These are phyloP conservation scores for Pythium dissimile DNA, from an alignment of 352 stramenopile species.

Conservation along the genomic window DNA sequence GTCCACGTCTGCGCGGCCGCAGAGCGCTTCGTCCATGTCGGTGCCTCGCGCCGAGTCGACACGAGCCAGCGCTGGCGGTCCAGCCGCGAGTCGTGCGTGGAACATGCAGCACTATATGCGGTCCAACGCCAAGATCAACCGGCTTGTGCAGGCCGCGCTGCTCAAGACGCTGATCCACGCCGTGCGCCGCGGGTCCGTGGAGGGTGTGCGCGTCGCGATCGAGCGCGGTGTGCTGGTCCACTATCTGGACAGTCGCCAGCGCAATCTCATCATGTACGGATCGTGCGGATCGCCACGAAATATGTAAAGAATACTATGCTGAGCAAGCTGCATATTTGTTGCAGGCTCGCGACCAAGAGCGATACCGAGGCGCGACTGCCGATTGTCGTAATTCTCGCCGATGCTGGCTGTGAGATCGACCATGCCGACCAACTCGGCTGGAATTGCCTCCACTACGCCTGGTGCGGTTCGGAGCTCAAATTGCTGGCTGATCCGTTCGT, in stretches of 20 bases:
- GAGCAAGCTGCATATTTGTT: too few relatives aligned
- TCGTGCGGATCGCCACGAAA: too few relatives aligned
- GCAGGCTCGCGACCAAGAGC: conserved; percentile 70
- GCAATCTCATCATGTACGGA: conserved; percentile 79
- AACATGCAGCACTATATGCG: conserved; percentile 28
- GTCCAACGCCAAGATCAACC: conserved; percentile 60
- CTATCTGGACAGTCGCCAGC: conserved; percentile 71
- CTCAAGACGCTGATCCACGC: conserved; percentile 84
- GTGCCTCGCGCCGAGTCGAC: not conserved
- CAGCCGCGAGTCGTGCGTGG: conserved; percentile 6
- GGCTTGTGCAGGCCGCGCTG: conserved; percentile 76
- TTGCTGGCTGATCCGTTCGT: not conserved
- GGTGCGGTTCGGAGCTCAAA: conserved; percentile 29
- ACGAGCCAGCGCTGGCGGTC: not conserved
- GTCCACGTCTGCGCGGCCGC: not conserved
- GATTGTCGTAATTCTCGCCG: conserved; percentile 82
- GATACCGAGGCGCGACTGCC: conserved; percentile 76
- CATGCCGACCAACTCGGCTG: conserved; percentile 80
- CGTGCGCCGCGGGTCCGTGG: conserved; percentile 69
- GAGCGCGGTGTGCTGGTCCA: conserved; percentile 73
- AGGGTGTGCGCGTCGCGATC: conserved; percentile 82
- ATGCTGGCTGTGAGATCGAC: conserved; percentile 84
- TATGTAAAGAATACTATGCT: too few relatives aligned
- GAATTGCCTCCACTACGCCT: conserved; percentile 86
- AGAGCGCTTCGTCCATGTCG: conserved; percentile 15